A percentile compares a stretch with the other conserved stretches of the same genome.
Evolutionary conservation across 73 alveolate species (phyloP).

Genomic region (Paramecium biaurelia): DNA sequence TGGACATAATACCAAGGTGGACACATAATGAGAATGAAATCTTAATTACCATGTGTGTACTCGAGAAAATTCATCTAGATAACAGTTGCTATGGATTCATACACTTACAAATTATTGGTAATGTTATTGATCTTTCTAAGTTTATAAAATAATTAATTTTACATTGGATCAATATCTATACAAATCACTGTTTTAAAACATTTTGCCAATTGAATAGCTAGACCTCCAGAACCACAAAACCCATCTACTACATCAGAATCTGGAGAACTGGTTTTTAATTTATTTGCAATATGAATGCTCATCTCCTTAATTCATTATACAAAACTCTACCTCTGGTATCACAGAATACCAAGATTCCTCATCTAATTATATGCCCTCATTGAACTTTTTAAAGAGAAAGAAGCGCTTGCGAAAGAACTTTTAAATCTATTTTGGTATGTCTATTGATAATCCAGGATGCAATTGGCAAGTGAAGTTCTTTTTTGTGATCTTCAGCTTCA

Average conservation of each 20-base stretch:
- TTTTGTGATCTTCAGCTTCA: neutral
- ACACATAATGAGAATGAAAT: constrained; percentile 11
- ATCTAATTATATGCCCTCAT: constrained; percentile 47
- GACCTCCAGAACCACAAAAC: constrained; percentile 53
- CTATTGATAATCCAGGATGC: neutral
- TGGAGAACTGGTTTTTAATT: neutral
- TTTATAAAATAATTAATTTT: neutral
- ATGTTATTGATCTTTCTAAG: constrained; percentile 36
- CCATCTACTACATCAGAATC: constrained; percentile 15
- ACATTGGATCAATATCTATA: constrained; percentile 49
- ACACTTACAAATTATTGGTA: constrained; percentile 10
- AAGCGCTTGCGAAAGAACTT: constrained; percentile 43
- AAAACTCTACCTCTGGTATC: constrained; percentile 30
- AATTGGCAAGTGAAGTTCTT: constrained; percentile 29
- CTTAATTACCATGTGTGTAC: neutral
- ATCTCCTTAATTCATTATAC: constrained; percentile 4
- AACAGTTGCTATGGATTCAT: neutral
- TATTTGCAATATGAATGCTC: constrained; percentile 27
- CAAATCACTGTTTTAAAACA: constrained; percentile 22
- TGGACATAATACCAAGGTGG: constrained; percentile 23
- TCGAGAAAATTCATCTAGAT: neutral
- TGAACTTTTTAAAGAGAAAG: constrained; percentile 28
- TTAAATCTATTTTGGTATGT: constrained; percentile 27
- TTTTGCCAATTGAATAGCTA: constrained; percentile 15
- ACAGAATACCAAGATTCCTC: constrained; percentile 56